Conservation (phyloP, 2,329 filamentous ascomycete species). For the Paracorniculantispora psalliotae region DNA sequence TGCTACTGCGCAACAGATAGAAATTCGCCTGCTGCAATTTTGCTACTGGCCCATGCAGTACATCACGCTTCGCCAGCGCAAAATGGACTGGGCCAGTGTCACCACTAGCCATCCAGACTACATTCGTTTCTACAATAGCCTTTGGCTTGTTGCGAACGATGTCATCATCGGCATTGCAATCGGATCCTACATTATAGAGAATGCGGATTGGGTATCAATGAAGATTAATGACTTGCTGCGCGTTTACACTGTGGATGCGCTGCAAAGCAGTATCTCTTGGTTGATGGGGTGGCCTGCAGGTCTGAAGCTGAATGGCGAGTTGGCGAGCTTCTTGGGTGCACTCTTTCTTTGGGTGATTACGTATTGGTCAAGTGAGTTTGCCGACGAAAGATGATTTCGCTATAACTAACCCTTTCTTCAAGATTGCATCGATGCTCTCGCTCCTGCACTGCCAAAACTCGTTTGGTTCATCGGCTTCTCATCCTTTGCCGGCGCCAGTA, state of each 20-base stretch:
- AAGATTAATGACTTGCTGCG: constrained; percentile 72
- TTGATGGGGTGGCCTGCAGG: constrained; percentile 94
- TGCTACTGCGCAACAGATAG: constrained; percentile 93
- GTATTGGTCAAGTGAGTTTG: constrained; percentile 77
- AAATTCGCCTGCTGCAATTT: constrained; percentile 95
- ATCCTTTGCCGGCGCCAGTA: constrained; percentile 90
- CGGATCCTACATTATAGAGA: constrained; percentile 95
- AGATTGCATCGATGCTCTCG: constrained; percentile 72
- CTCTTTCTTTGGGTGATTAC: constrained; percentile 98
- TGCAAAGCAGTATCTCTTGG: constrained; percentile 89
- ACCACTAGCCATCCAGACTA: constrained; percentile 96
- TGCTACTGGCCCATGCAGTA: constrained; percentile 99
- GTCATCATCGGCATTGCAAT: constrained; percentile 97
- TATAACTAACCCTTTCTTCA: not conserved
- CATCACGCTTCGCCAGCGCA: constrained; percentile 79
- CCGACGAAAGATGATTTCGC: not conserved
- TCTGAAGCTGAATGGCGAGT: constrained; percentile 88
- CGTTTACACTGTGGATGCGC: constrained; percentile 79
- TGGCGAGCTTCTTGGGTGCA: constrained; percentile 90
- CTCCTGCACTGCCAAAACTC: constrained; percentile 75
- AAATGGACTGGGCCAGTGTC: constrained; percentile 91
- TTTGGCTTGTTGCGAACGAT: constrained; percentile 98
- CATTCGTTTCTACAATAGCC: constrained; percentile 96
- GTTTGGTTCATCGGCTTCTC: constrained; percentile 93
- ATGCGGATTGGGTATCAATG: constrained; percentile 75